phyloP scores from a whole-genome alignment of 2,329 filamentous ascomycete species.

The Aspergillus pseudoviridinutans region DNA sequence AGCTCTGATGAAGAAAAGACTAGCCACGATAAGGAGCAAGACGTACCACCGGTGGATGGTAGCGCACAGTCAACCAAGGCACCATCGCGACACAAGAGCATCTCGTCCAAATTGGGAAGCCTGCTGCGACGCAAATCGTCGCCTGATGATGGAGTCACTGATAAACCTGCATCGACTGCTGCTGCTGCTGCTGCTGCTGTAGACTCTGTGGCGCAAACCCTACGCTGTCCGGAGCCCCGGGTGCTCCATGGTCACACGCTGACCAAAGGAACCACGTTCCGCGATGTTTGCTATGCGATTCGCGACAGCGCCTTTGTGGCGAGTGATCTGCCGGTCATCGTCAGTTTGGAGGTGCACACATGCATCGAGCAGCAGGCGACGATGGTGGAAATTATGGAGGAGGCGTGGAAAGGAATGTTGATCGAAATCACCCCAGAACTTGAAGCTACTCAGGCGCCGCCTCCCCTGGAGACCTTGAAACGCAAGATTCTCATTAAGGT shows the following conservation, averaged over 20 bases:
- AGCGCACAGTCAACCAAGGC: background rate
- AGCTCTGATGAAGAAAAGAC: conserved; percentile 14
- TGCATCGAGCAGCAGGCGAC: conserved; percentile 76
- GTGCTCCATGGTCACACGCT: conserved; percentile 85
- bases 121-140: conserved; percentile 19
- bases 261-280: conserved; percentile 80
- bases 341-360: conserved; percentile 90
- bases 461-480: conserved; percentile 66
- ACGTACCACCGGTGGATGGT: conserved; percentile 15
- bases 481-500: conserved; percentile 83
- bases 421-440: conserved; percentile 61
- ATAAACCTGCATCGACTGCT: background rate
- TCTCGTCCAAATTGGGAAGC: conserved; percentile 21
- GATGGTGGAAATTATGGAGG: conserved; percentile 91
- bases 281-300: conserved; percentile 79
- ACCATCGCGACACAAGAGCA: conserved; percentile 9
- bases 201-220: conserved; percentile 3
- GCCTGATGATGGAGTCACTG: background rate
- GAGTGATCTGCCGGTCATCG: conserved; percentile 76
- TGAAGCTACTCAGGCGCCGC: conserved; percentile 52
- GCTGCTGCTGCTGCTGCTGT: background rate
- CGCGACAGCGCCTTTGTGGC: conserved; percentile 71
- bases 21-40: conserved; percentile 17
- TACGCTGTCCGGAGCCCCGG: conserved; percentile 61
- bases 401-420: conserved; percentile 75